These are phyloP conservation scores for Panellus pusillus DNA, from an alignment of 768 basidiomycete species.

Conservation along the genomic window DNA sequence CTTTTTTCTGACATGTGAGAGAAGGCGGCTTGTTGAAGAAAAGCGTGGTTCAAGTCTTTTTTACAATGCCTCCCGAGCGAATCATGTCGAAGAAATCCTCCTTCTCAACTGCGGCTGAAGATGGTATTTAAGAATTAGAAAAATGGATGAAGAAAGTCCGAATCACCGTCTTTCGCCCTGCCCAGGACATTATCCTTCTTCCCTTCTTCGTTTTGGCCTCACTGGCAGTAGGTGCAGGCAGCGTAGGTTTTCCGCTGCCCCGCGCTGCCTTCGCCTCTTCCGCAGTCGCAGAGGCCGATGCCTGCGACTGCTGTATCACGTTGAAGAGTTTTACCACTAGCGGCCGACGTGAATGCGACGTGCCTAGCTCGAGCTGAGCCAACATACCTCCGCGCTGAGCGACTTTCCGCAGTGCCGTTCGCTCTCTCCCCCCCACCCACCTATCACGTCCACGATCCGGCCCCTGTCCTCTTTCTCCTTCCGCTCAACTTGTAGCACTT, in stretches of 20 bases:
- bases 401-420: conserved; percentile 78
- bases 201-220: conserved; percentile 45
- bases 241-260: conserved; percentile 71
- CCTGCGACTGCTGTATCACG: conserved; percentile 79
- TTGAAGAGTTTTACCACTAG: conserved; percentile 86
- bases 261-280: conserved; percentile 61
- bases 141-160: conserved; percentile 2
- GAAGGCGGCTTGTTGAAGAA: too few species aligned
- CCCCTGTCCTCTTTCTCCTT: conserved; percentile 74
- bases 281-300: conserved; percentile 47
- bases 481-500: conserved; percentile 66
- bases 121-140: conserved; percentile 12
- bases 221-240: conserved; percentile 60
- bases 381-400: conserved; percentile 79
- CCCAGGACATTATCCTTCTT: conserved; percentile 55
- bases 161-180: conserved; percentile 58
- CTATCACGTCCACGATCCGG: conserved; percentile 69
- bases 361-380: not conserved
- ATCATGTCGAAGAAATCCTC: conserved; percentile 85
- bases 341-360: not conserved
- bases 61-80: conserved; percentile 72
- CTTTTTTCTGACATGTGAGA: too few species aligned
- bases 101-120: conserved; percentile 57
- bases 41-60: too few species aligned
- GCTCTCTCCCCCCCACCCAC: conserved; percentile 86